Evolutionary conservation across 441 rosid genomes (phyloP).

Genomic region (Gossypium aridum): DNA sequence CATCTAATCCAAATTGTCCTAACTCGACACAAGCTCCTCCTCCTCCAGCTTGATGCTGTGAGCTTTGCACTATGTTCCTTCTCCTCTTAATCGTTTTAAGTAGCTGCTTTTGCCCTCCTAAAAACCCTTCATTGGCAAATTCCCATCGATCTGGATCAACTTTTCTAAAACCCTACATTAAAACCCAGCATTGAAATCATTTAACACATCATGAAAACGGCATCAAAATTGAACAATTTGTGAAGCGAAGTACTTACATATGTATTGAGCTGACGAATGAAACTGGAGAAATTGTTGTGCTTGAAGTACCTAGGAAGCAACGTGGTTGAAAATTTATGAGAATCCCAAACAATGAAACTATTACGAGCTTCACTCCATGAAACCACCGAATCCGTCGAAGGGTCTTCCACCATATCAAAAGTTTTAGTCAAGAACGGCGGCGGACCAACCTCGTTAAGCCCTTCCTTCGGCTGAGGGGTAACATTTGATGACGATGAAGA

Average conservation of each 20-base stretch:
- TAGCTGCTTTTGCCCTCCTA: conserved; percentile 76
- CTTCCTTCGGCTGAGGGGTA: conserved; percentile 59
- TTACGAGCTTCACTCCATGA: conserved; percentile 58
- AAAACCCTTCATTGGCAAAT: conserved; percentile 82
- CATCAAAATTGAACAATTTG: too few species aligned
- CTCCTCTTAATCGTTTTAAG: conserved; percentile 72
- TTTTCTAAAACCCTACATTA: conserved; percentile 70
- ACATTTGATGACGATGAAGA: conserved; percentile 42
- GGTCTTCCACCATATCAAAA: conserved; percentile 59
- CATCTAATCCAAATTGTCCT: conserved; percentile 67
- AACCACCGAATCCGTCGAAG: conserved; percentile 45
- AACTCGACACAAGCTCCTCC: conserved; percentile 55
- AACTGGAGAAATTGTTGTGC: conserved; percentile 63
- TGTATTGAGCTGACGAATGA: conserved; percentile 70
- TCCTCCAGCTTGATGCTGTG: conserved; percentile 42
- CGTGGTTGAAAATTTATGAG: conserved; percentile 38
- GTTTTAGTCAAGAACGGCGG: conserved; percentile 65
- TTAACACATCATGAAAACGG: too few species aligned
- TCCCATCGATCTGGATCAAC: conserved; percentile 90
- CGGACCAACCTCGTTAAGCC: conserved; percentile 64
- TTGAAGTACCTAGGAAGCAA: conserved; percentile 63
- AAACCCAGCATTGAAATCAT: background rate
- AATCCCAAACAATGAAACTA: conserved; percentile 66
- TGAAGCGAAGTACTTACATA: conserved; percentile 35
- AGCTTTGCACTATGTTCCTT: conserved; percentile 34